Evolutionary conservation across 768 basidiomycete genomes (phyloP).

Genomic region (Calocybe gangraenosa): DNA sequence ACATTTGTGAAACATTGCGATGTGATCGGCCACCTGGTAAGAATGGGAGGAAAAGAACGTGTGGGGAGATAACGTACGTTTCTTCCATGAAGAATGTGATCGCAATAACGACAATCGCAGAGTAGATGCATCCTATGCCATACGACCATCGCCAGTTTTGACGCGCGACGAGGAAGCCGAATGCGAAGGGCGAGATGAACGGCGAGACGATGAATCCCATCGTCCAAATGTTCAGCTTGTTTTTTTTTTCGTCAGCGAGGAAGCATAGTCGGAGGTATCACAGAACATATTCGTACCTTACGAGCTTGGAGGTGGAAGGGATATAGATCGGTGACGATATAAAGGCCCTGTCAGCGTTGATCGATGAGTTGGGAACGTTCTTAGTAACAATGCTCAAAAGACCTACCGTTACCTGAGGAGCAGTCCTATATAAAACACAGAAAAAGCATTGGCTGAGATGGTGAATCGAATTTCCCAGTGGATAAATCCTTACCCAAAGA

Average conservation of each 20-base stretch:
- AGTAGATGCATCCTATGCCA: constrained; percentile 60
- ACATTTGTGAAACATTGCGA: too few species aligned
- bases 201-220: constrained; percentile 69
- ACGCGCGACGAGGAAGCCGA: constrained; percentile 64
- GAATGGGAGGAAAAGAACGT: too few species aligned
- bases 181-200: constrained; percentile 60
- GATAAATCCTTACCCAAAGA: constrained; percentile 21
- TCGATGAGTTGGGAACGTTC: neutral
- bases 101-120: constrained; percentile 46
- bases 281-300: constrained; percentile 28
- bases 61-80: constrained; percentile 38
- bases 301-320: constrained; percentile 58
- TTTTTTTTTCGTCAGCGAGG: too few species aligned
- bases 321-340: constrained; percentile 49
- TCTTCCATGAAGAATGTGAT: constrained; percentile 63
- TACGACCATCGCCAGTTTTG: constrained; percentile 65
- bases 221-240: constrained; percentile 64
- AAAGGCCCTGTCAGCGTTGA: constrained; percentile 31
- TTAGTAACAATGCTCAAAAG: neutral
- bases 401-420: constrained; percentile 46
- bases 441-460: neutral
- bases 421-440: constrained; percentile 28
- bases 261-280: too few species aligned
- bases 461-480: neutral
- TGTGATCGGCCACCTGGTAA: too few species aligned